These are phyloP conservation scores for Pyrus communis DNA, from an alignment of 306 rosid genomes.

Conservation along the genomic window DNA sequence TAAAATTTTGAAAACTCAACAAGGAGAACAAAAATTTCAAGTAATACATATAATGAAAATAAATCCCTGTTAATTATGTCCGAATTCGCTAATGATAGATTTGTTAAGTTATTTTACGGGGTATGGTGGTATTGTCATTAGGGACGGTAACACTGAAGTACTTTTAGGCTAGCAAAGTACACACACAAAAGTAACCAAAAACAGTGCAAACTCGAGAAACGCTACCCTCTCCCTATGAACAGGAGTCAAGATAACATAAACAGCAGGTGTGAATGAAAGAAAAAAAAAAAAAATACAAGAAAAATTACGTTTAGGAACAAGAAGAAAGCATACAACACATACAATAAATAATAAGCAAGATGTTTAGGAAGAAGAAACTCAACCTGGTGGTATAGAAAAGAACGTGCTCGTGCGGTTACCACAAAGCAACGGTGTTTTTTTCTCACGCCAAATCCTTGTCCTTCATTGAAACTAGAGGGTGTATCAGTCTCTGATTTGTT, in stretches of 20 bases:
- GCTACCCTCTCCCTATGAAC: background rate
- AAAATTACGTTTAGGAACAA: too few relatives aligned
- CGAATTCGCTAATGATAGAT: background rate
- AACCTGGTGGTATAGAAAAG: conserved; percentile 98
- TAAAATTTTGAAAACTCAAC: background rate
- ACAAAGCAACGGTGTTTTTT: conserved; percentile 65
- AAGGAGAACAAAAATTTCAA: background rate
- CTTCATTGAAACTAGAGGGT: conserved; percentile 24
- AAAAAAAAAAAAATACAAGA: too few relatives aligned
- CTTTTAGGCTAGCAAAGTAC: background rate
- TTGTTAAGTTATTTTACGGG: background rate
- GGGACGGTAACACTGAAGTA: background rate
- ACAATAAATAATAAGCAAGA: background rate
- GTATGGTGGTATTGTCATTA: background rate
- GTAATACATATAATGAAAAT: background rate
- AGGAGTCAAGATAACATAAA: background rate
- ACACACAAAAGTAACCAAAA: background rate
- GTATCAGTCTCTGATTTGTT: conserved; percentile 22
- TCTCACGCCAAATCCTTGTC: conserved; percentile 62
- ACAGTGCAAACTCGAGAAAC: background rate
- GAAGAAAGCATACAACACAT: background rate
- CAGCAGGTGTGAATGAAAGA: background rate
- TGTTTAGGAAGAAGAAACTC: conserved; percentile 1
- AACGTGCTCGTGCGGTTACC: conserved; percentile 66
- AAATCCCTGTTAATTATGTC: background rate